A percentile compares a stretch with the other conserved stretches of the same genome.
phyloP scores from a whole-genome alignment of 2,329 filamentous ascomycete genomes.

The Mycosphaerella sp. region DNA sequence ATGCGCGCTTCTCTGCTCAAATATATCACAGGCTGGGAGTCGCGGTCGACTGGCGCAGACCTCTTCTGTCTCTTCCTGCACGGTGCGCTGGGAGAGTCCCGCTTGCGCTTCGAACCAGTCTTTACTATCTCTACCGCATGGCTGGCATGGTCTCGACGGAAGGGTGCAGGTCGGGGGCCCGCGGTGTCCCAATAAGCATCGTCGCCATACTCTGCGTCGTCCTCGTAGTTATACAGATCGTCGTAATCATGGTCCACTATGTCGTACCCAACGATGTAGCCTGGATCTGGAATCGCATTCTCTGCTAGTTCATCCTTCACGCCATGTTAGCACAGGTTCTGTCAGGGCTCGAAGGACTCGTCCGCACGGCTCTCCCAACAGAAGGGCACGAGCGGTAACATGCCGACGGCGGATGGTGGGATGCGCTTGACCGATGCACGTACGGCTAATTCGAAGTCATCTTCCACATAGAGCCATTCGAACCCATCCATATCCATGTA shows the following conservation, averaged over 20 bases:
- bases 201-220: constrained; percentile 45
- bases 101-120: constrained; percentile 31
- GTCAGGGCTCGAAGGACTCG: background rate
- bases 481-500: constrained; percentile 36
- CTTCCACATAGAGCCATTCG: constrained; percentile 44
- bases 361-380: background rate
- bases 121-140: constrained; percentile 18
- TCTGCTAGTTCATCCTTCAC: constrained; percentile 47
- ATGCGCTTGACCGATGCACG: constrained; percentile 14
- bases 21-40: constrained; percentile 25
- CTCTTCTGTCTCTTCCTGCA: constrained; percentile 26
- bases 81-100: constrained; percentile 10
- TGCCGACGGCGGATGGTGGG: constrained; percentile 13
- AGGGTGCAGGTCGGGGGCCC: background rate
- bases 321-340: background rate
- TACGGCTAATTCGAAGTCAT: constrained; percentile 38
- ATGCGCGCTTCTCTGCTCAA: constrained; percentile 21
- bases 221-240: constrained; percentile 45
- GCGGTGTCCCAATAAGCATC: constrained; percentile 39
- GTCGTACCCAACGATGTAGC: constrained; percentile 32
- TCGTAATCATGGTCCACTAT: constrained; percentile 39
- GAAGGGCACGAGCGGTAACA: constrained; percentile 5
- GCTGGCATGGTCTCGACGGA: constrained; percentile 2
- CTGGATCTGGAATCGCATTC: constrained; percentile 42
- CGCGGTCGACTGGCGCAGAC: constrained; percentile 17